Evolutionary conservation across 2,329 filamentous ascomycete genomes (phyloP), one percentile per base, ranked within the genome.

Genomic region (Arthroderma uncinatum): DNA sequence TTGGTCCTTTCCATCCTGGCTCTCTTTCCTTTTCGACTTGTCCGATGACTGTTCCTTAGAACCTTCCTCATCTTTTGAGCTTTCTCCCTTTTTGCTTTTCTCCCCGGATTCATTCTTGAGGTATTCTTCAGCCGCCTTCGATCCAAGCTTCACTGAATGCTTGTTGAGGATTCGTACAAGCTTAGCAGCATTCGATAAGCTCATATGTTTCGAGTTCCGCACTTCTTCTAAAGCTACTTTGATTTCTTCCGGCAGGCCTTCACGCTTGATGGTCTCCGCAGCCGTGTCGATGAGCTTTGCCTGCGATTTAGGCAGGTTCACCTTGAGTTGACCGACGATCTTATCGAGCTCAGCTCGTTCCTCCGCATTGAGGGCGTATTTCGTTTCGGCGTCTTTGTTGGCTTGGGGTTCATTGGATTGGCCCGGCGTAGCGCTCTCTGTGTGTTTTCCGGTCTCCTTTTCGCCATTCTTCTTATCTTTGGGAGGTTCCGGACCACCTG

Each of bases 221-320:
- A 75, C 73, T 62, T 78, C 77, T 54, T 82, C 76, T 70, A 85
- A 79, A 55, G 86, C 78, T 62, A 85, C 79, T 56, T 80, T 79
- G 16, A 89, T 72, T 66, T 89, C 87, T 21, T 73, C 65, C 0
- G 89, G 87, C 14, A 89, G 81, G 8, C 89, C 89, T 42, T 83
- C 78, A 59, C 78, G 77, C 72, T 84, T 82, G 60, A 92, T 78
- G 28, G 79, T 74, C 60, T 79, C 73, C n/a, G 87, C 72, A 7
- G 83, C 76, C 52, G 80, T 76, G 58, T 82, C 77, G 58, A 90
- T 70, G 21, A 78, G 73, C 54, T 81, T 71, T 39, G 76, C 76
- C 70, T 88, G 83, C n/a, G 78, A 76, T 56, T 78, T 75, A 6
- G 86, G 85, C 57, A 89, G 71, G 54, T 76, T 76, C 59, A 78